Conservation (phyloP, 2,329 filamentous ascomycete genomes). For the Epichloe elymi region DNA sequence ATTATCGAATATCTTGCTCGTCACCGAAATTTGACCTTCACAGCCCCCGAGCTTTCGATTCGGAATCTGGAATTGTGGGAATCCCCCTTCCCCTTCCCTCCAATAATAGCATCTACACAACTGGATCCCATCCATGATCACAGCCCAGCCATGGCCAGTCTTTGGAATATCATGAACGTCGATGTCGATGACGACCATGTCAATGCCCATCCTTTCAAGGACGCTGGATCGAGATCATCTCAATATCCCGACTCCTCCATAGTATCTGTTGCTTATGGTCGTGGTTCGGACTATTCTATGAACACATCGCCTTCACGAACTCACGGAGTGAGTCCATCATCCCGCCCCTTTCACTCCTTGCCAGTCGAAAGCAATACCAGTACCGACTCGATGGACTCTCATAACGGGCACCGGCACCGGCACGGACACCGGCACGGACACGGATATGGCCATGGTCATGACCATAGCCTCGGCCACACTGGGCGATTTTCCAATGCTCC, state of each 20-base stretch:
- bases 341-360: slow-evolving; percentile 15
- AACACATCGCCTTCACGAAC: slow-evolving; percentile 19
- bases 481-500: slow-evolving; percentile 15
- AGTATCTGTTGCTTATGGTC: slow-evolving; percentile 15
- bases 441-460: slow-evolving; percentile 11
- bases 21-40: slow-evolving; percentile 1
- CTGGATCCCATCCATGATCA: slow-evolving; percentile 25
- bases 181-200: slow-evolving; percentile 37
- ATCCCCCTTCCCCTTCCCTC: not conserved
- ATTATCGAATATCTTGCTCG: slow-evolving; percentile 1
- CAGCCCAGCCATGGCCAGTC: slow-evolving; percentile 36
- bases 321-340: slow-evolving; percentile 23
- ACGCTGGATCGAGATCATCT: slow-evolving; percentile 23
- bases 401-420: slow-evolving; percentile 14
- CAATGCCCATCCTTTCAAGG: slow-evolving; percentile 29
- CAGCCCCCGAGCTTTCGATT: slow-evolving; percentile 5
- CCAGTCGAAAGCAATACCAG: slow-evolving; percentile 29
- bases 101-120: slow-evolving; percentile 3
- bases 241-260: slow-evolving; percentile 18
- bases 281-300: slow-evolving; percentile 10
- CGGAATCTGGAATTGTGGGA: not conserved
- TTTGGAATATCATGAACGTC: slow-evolving; percentile 44
- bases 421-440: slow-evolving; percentile 10
- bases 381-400: slow-evolving; percentile 35
- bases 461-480: slow-evolving; percentile 8